Conservation (phyloP, 78 protist genomes). For the Dictyostelium citrinum region DNA sequence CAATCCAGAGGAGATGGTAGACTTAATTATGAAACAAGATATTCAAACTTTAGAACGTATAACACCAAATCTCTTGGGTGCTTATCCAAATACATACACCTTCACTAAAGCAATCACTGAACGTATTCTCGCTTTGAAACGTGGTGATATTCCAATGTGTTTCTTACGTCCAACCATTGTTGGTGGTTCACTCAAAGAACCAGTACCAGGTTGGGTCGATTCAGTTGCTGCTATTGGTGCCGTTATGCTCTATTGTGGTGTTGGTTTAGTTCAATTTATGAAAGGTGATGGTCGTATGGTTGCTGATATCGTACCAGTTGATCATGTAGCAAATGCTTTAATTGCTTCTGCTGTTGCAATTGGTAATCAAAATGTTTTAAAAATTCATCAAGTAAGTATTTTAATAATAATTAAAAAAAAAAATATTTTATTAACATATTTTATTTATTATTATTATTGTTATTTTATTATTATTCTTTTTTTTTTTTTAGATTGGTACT, state of each 20-base stretch:
- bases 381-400: constrained; percentile 52
- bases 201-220: constrained; percentile 90
- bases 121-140: constrained; percentile 53
- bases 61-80: constrained; percentile 64
- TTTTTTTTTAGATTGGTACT: constrained; percentile 54
- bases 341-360: constrained; percentile 65
- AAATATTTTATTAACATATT: not conserved
- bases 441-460: too few relatives aligned
- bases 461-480: not conserved
- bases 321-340: constrained; percentile 74
- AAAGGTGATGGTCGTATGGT: constrained; percentile 73
- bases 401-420: not conserved
- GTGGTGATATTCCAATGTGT: constrained; percentile 82
- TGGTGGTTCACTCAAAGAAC: constrained; percentile 84
- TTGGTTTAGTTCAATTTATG: constrained; percentile 79
- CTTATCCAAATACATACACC: constrained; percentile 91
- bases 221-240: constrained; percentile 87
- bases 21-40: constrained; percentile 46
- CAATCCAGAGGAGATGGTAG: constrained; percentile 83
- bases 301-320: constrained; percentile 90
- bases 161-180: constrained; percentile 90
- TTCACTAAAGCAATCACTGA: constrained; percentile 90
- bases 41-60: constrained; percentile 39
- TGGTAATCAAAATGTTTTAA: constrained; percentile 43
- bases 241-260: constrained; percentile 82